Base-by-base conservation (phyloP, 2,329 filamentous ascomycete species). In the Apiospora malaysiana region DNA sequence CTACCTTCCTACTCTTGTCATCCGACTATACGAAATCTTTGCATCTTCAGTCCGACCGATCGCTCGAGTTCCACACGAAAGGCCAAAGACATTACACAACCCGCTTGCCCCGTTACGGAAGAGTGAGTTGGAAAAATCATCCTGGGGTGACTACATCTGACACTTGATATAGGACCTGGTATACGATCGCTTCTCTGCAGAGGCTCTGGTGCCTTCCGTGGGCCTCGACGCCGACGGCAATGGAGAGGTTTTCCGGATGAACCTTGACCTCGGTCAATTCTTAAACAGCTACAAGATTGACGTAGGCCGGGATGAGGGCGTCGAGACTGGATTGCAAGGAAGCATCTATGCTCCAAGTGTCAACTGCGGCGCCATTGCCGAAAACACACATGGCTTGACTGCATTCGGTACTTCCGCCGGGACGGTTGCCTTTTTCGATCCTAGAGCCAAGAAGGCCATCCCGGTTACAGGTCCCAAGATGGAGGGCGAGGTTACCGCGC, bases 361-460 rank as follows among this genome's bases (percentile, higher is more conserved):
- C 69, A 98, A 98, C 78, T 91, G 91, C 9, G 95, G 91, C 16
- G 92, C 95, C 3, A 90, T 97, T 72, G 96, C 96, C 3, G 94
- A 98, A 79, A 89, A 92, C 51, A 95, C 93, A 66, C 96, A 99
- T 80, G 96, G 96, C 70, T 86, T 99, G 5, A 87, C 95, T 45
- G 95, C 95, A 0, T 99, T 99, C 77, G 96, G 97, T 69, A 99
- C 96, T 0, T 95, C 94, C 2, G 85, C 96, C 70, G 95, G 96
- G n/a, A 97, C 95, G 0, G 94, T 98, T 37, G 96, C 99, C 79
- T 95, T 98, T 78, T 99, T 95, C 94, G 96, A 99, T 79, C 89
- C 95, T 0, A 89, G 96, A 72, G 94, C 93, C 42, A 92, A 94
- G 78, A 63, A 51, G 32, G 49, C 92, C 71, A 92, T 95, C 14